Conservation (phyloP, 495 filamentous ascomycete genomes). For the Daldinia caldariorum region DNA sequence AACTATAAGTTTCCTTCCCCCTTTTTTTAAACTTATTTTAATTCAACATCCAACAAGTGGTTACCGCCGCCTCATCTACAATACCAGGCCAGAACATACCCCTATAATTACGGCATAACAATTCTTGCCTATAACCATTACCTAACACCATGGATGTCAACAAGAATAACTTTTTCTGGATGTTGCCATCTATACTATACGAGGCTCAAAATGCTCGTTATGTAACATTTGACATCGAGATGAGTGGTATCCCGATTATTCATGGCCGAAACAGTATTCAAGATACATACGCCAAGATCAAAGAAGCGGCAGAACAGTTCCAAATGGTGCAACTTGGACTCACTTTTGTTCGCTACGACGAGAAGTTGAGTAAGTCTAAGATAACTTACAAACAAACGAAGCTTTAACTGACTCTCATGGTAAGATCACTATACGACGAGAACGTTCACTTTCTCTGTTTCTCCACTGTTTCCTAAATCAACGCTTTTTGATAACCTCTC, state of each 20-base stretch:
- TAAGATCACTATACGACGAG: conserved; percentile 52
- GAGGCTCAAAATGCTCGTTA: conserved; percentile 70
- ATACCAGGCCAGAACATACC: background rate
- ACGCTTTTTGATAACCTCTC: conserved; percentile 13
- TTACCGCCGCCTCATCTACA: background rate
- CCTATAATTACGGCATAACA: background rate
- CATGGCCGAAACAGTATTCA: conserved; percentile 54
- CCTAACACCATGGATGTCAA: conserved; percentile 70
- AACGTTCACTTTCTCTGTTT: conserved; percentile 76
- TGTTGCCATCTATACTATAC: conserved; percentile 67
- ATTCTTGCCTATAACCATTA: background rate
- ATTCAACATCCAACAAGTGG: background rate
- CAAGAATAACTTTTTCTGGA: conserved; percentile 59
- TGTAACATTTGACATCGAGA: conserved; percentile 79
- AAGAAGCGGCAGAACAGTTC: conserved; percentile 72
- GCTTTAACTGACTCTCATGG: background rate
- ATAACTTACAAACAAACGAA: background rate
- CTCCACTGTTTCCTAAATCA: conserved; percentile 55
- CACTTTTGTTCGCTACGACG: conserved; percentile 67
- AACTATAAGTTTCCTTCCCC: background rate
- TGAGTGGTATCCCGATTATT: conserved; percentile 69
- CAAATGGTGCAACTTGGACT: conserved; percentile 81
- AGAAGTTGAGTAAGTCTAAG: conserved; percentile 50
- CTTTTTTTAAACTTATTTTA: too few relatives aligned
- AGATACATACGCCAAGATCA: conserved; percentile 72